Percentiles rank a stretch among this genome's conserved stretches.
Evolutionary conservation across 306 rosid species (phyloP).

Genomic region (Dalbergia cochinchinensis): DNA sequence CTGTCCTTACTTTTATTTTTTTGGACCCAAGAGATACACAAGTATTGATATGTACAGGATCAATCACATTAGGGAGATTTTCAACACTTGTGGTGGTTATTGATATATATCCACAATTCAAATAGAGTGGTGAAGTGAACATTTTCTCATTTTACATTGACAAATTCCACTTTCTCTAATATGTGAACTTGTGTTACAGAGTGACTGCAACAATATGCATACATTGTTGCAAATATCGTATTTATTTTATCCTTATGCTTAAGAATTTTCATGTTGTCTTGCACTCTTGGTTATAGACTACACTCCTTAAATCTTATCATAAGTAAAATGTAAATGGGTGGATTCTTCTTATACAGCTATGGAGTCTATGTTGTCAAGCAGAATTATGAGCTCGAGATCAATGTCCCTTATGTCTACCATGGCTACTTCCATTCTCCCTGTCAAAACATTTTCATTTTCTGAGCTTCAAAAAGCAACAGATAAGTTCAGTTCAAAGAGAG

Average conservation of each 20-base stretch:
- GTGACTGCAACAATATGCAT: no score
- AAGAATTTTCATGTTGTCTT: constrained; percentile 4
- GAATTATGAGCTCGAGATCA: constrained; percentile 84
- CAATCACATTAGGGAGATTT: constrained; percentile 14
- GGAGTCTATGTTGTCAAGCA: constrained; percentile 81
- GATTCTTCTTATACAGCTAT: constrained; percentile 61
- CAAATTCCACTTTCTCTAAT: constrained; percentile 6
- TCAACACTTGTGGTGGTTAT: constrained; percentile 23
- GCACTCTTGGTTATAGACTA: constrained; percentile 10
- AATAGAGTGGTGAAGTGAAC: constrained; percentile 3
- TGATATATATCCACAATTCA: constrained; percentile 29
- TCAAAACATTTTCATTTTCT: constrained; percentile 75
- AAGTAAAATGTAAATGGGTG: constrained; percentile 35
- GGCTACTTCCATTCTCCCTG: constrained; percentile 85
- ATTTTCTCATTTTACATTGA: background rate
- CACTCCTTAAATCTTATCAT: background rate
- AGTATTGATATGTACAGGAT: background rate
- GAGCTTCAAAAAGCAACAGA: constrained; percentile 91
- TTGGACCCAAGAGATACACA: constrained; percentile 17
- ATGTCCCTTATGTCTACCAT: constrained; percentile 81
- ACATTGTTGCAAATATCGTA: constrained; percentile 7
- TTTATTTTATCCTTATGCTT: constrained; percentile 14
- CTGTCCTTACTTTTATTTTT: constrained; percentile 12
- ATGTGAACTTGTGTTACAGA: background rate
- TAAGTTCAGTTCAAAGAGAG: constrained; percentile 76